Evolutionary conservation across 2,329 filamentous ascomycete species (phyloP).

Genomic region (Trichoderma sp.): DNA sequence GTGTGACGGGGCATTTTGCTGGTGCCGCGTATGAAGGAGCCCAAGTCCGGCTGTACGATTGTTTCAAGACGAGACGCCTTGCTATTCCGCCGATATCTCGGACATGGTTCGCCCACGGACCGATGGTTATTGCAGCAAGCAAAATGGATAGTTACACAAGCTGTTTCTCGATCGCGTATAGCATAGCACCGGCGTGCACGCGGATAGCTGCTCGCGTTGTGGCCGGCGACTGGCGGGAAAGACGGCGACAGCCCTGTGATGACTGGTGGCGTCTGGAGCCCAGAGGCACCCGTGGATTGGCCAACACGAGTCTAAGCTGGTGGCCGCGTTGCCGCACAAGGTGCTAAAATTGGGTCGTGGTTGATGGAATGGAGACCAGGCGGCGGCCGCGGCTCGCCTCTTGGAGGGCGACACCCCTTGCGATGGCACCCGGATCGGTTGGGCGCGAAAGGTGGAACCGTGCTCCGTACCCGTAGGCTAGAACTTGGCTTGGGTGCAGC

Average conservation of each 20-base stretch:
- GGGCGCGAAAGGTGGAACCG: conserved; percentile 21
- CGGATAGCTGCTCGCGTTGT: conserved; percentile 24
- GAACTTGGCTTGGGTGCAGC: conserved; percentile 12
- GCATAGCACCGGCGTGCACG: background rate
- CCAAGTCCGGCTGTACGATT: conserved; percentile 1
- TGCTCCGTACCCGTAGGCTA: background rate
- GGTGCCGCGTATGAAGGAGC: conserved; percentile 4
- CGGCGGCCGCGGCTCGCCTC: conserved; percentile 26
- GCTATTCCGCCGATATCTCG: background rate
- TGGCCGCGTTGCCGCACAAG: conserved; percentile 22
- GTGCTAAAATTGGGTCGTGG: conserved; percentile 12
- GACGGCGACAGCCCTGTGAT: conserved; percentile 22
- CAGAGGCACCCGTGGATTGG: conserved; percentile 7
- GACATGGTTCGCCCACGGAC: background rate
- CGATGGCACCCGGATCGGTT: conserved; percentile 21
- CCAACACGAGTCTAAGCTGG: background rate
- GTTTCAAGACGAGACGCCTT: conserved; percentile 21
- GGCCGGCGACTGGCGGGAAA: conserved; percentile 22
- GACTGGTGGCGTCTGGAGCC: conserved; percentile 20
- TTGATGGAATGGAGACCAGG: conserved; percentile 19
- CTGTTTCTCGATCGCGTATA: background rate
- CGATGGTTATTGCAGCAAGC: background rate
- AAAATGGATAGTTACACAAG: background rate
- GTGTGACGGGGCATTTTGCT: conserved; percentile 1
- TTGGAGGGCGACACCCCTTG: conserved; percentile 21